Percentiles rank a stretch among this genome's conserved stretches.
These are phyloP conservation scores for Yamadazyma philogaea DNA, from an alignment of 805 yeast genomes.

Conservation along the genomic window DNA sequence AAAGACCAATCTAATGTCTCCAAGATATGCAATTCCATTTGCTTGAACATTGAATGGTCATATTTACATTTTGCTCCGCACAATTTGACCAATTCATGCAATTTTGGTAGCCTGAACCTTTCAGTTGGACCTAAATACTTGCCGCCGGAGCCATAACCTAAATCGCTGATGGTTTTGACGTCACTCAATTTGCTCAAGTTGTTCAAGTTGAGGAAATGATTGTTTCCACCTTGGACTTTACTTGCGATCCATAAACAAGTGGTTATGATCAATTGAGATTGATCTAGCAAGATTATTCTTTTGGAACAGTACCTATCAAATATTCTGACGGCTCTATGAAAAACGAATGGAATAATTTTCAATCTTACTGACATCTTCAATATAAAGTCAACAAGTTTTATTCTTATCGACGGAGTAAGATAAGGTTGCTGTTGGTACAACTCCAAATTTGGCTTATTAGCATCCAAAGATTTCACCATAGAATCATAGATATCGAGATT, in stretches of 20 bases:
- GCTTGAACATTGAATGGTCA: conserved; percentile 47
- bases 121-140: conserved; percentile 67
- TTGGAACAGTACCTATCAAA: conserved; percentile 91
- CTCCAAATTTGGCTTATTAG: conserved; percentile 45
- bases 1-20: conserved; percentile 60
- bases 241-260: conserved; percentile 93
- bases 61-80: conserved; percentile 64
- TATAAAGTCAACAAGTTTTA: conserved; percentile 73
- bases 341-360: conserved; percentile 63
- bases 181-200: conserved; percentile 21
- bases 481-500: conserved; percentile 46
- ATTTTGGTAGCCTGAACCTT: conserved; percentile 70
- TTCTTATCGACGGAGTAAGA: conserved; percentile 68
- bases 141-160: conserved; percentile 52
- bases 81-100: conserved; percentile 65
- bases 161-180: conserved; percentile 33
- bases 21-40: conserved; percentile 55
- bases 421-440: conserved; percentile 88
- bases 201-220: conserved; percentile 53
- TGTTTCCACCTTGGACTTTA: conserved; percentile 74
- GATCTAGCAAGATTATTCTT: conserved; percentile 79
- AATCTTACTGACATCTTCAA: conserved; percentile 66
- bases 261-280: conserved; percentile 85
- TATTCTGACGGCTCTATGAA: conserved; percentile 65
- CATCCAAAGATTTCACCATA: conserved; percentile 30